Evolutionary conservation across 495 filamentous ascomycete genomes (phyloP), one percentile per base, ranked within the genome.

Genomic region (Penicillium lividum): DNA sequence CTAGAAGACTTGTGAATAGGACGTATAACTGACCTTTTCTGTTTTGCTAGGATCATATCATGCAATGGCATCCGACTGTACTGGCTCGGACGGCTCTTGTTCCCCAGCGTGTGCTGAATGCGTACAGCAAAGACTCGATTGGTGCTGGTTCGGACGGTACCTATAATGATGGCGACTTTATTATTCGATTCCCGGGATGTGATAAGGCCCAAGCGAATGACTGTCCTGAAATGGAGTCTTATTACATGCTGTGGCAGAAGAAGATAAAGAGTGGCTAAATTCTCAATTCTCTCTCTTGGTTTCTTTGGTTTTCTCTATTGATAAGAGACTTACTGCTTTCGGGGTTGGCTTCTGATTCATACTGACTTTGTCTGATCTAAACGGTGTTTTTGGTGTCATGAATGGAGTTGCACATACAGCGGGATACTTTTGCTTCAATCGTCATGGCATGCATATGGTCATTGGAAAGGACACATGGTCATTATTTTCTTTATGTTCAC

Each of bases 61-160:
- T 93, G 33, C 94, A 97, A 80, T 99, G 95, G 95, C 95, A 99
- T 69, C 92, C 94, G n/a, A 99, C 94, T 0, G 91, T 98, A 53
- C 82, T 99, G 18, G 89, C 92, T 22, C 91, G 91, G 64, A 73
- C 97, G 54, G 92, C 89, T 1, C 76, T 99, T 11, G 75, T 99
- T 18, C 91, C 92, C 4, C 93, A 98, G 74, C 82, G 86, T 18
- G 75, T 81, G 38, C 72, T 99, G 65, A 96, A 95, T 70, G 79
- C 91, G 4, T 96, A 96, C 68, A 80, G 75, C 64, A 70, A 76
- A 28, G 80, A 83, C 52, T 75, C 80, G 7, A 58, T 69, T 1
- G 75, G 71, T 28, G 69, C 70, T 11, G 68, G 69, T n/a, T 62
- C 55, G 25, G 79, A 83, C 64, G 84, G 79, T 7, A 68, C 68